phyloP scores from a whole-genome alignment of 129 eudicot species.

The Logfia minima region DNA sequence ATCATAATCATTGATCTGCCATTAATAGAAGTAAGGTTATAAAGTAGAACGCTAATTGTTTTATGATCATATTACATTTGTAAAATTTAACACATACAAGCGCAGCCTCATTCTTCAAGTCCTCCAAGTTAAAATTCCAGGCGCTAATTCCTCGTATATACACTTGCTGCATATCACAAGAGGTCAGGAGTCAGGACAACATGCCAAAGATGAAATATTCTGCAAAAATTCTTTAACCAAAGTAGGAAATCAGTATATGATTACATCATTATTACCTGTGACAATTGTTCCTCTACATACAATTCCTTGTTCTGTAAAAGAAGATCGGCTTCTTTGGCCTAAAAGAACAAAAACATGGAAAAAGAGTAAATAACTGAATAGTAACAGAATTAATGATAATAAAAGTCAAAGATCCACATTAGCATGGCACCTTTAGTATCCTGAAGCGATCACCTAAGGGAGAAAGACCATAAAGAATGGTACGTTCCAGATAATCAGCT shows the following conservation, averaged over 20 bases:
- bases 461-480: constrained; percentile 62
- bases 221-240: neutral
- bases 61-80: neutral
- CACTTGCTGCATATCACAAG: constrained; percentile 67
- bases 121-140: constrained; percentile 95
- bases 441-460: constrained; percentile 86
- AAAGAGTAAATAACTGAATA: neutral
- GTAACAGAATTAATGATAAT: neutral
- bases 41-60: constrained; percentile 2
- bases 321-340: constrained; percentile 91
- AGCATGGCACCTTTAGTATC: constrained; percentile 66
- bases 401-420: constrained; percentile 24
- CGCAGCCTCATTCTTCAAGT: constrained; percentile 86
- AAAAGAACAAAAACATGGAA: constrained; percentile 23
- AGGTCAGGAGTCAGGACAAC: neutral
- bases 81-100: constrained; percentile 50
- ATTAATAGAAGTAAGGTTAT: constrained; percentile 10
- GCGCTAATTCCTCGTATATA: constrained; percentile 91
- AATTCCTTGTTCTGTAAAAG: constrained; percentile 71
- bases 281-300: constrained; percentile 77
- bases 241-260: neutral
- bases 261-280: constrained; percentile 54
- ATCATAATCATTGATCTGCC: constrained; percentile 72
- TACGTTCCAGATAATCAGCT: constrained; percentile 60
- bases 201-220: neutral